Evolutionary conservation across 805 yeast genomes (phyloP).

Genomic region (Metschnikowia matae): DNA sequence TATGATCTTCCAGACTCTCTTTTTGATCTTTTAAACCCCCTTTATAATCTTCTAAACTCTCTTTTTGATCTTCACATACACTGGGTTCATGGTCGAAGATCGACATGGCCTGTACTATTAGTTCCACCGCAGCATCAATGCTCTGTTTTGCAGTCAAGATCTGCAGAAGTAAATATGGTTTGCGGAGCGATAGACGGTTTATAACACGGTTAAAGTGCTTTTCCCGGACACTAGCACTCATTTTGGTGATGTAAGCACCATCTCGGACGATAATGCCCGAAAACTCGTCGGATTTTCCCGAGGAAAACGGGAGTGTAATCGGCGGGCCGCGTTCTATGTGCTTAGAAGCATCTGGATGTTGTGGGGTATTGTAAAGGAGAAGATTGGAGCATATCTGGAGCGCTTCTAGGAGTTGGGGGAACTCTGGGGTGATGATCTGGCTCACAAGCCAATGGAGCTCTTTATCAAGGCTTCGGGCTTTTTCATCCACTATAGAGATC

Average conservation of each 20-base stretch:
- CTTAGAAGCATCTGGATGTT: constrained; percentile 26
- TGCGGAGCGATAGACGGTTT: constrained; percentile 23
- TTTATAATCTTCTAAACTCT: constrained; percentile 2
- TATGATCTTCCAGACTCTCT: constrained; percentile 6
- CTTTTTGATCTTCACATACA: background rate
- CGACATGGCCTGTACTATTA: constrained; percentile 24
- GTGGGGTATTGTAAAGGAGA: constrained; percentile 34
- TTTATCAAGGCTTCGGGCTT: constrained; percentile 13
- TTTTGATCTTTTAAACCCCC: constrained; percentile 4
- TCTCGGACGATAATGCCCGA: constrained; percentile 60
- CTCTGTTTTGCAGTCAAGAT: constrained; percentile 43
- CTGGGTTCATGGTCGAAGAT: constrained; percentile 8
- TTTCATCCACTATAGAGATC: constrained; percentile 5
- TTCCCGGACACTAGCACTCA: constrained; percentile 43
- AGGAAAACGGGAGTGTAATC: constrained; percentile 55
- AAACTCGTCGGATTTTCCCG: constrained; percentile 50
- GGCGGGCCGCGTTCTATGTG: constrained; percentile 32
- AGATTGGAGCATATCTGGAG: constrained; percentile 36
- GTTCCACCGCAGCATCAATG: constrained; percentile 30
- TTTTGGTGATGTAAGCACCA: constrained; percentile 48
- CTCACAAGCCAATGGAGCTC: constrained; percentile 20
- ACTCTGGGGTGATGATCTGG: constrained; percentile 15
- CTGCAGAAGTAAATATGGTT: constrained; percentile 40
- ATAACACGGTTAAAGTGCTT: constrained; percentile 36
- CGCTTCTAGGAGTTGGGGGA: constrained; percentile 29